phyloP scores from a whole-genome alignment of 2,329 filamentous ascomycete species.

The Trichophyton equinum region DNA sequence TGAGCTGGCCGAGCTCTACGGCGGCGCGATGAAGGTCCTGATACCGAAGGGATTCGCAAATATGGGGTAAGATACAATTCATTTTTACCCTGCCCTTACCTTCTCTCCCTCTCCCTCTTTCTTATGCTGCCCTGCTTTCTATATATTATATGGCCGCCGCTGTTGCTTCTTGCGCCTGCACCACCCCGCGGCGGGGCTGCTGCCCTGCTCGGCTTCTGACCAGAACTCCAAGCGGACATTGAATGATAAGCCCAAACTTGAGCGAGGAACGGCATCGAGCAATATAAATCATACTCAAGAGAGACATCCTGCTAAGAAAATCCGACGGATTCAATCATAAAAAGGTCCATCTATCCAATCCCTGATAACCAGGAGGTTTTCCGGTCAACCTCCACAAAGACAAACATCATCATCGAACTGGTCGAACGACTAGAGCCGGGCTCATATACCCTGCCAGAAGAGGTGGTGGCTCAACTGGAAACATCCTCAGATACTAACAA shows the following conservation, averaged over 20 bases:
- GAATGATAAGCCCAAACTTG: background rate
- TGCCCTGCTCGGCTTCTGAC: background rate
- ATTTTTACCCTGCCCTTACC: background rate
- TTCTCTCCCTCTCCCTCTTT: background rate
- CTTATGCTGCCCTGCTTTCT: background rate
- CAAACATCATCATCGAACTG: constrained; percentile 81
- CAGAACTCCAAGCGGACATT: background rate
- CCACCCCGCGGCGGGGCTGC: background rate
- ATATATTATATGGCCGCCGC: background rate
- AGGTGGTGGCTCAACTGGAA: constrained; percentile 6
- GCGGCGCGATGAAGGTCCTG: constrained; percentile 17
- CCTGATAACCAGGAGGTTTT: constrained; percentile 71
- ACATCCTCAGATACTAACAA: constrained; percentile 32
- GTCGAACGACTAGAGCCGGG: constrained; percentile 55
- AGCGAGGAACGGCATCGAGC: background rate
- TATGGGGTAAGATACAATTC: constrained; percentile 15
- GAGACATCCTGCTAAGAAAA: background rate
- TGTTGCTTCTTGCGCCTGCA: background rate
- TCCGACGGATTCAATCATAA: background rate
- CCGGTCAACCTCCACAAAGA: constrained; percentile 71
- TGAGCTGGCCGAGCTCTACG: constrained; percentile 14
- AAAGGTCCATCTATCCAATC: constrained; percentile 16
- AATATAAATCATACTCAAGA: background rate
- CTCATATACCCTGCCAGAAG: constrained; percentile 14
- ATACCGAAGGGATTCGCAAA: constrained; percentile 16